Evolutionary conservation across 2,329 filamentous ascomycete genomes (phyloP), one percentile per base, ranked within the genome.

Genomic region (Aspergillus flavus): DNA sequence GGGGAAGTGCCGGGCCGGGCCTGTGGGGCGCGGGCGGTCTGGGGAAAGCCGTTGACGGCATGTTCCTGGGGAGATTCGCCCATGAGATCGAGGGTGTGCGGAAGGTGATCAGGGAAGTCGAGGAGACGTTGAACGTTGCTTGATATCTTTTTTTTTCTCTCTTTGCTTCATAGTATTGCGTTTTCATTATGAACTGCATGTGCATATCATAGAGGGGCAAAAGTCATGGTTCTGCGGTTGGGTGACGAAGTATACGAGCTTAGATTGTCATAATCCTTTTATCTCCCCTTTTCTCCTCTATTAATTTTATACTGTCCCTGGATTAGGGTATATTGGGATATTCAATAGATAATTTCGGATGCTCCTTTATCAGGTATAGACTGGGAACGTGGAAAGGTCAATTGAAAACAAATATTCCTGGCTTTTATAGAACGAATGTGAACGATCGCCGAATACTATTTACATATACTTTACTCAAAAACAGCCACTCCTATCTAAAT

Each of bases 51-150:
- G 87, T 94, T 14, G 92, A 96, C 78, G 92, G 92, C 0, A 80
- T 95, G 76, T 95, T 95, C 71, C 75, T 96, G 61, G 93, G 92
- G 0, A 81, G 93, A 32, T 96, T 95, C 75, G 92, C 88, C 14
- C 92, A 96, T 78, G 88, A 94, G 72, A 84, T 91, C 10, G 84
- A 85, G 41, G 89, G 89, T 58, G 88, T 96, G 68, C 84, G 86
- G 64, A 87, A 87, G 79, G 91, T 93, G 6, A 88, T 94, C 54
- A 78, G 82, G 36, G 92, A 96, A 76, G 87, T 95, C 36, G 85
- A 87, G 10, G 80, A 80, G 64, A 77, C 73, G 50, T 61, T 80
- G 36, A 21, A 36, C 26, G 46, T n/a, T n/a, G 43, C 39, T 28
- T 68, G 48, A 66, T 34, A 46, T 57, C n/a, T 43, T 57, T 43